Conservation (phyloP, 1,139 yeast species). For the Geotrichum candidum region DNA sequence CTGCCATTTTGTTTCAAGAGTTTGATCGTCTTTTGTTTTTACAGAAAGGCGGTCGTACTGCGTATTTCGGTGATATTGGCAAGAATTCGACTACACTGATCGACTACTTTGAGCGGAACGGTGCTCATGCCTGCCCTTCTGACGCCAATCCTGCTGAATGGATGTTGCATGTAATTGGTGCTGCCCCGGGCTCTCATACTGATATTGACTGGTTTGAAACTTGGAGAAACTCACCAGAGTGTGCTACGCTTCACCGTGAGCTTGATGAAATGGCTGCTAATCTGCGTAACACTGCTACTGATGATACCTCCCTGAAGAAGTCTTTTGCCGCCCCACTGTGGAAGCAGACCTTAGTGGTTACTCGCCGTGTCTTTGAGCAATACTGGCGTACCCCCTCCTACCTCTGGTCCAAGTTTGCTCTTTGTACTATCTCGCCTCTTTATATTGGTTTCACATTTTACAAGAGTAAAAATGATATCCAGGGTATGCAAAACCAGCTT, state of each 20-base stretch:
- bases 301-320: constrained; percentile 1
- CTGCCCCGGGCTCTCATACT: constrained; percentile 71
- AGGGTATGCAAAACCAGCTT: constrained; percentile 42
- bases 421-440: constrained; percentile 47
- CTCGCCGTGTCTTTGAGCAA: constrained; percentile 50
- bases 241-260: constrained; percentile 37
- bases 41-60: constrained; percentile 71
- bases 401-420: constrained; percentile 58
- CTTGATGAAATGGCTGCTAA: constrained; percentile 26
- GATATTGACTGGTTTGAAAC: constrained; percentile 58
- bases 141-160: constrained; percentile 78
- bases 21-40: constrained; percentile 70
- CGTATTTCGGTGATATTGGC: constrained; percentile 77
- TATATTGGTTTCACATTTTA: constrained; percentile 74
- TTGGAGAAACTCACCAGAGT: constrained; percentile 58
- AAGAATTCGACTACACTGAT: constrained; percentile 54
- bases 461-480: constrained; percentile 55
- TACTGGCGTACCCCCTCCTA: constrained; percentile 74
- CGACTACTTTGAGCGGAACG: constrained; percentile 62
- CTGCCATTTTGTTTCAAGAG: constrained; percentile 68
- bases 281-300: constrained; percentile 19
- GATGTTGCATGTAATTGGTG: constrained; percentile 77
- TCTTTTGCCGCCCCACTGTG: constrained; percentile 41
- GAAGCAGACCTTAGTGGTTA: constrained; percentile 49
- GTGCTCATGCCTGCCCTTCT: constrained; percentile 59